Evolutionary conservation across 169 alveolate species (phyloP).

Genomic region (Plasmodium blacklocki): DNA sequence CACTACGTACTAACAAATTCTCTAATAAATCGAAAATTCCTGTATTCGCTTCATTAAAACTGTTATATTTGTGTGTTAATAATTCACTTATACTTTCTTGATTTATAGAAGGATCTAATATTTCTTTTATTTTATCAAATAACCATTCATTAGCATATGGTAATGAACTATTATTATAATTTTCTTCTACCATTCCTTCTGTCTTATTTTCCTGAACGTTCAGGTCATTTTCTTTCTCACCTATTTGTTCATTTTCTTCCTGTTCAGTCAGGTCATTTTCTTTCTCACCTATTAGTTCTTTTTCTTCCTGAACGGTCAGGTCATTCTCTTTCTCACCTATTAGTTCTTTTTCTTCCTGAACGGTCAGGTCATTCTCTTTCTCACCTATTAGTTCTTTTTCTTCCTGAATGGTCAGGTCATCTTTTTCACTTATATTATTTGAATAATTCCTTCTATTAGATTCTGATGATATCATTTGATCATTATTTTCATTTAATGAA

Average conservation of each 20-base stretch:
- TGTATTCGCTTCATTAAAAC: conserved; percentile 63
- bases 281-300: not conserved
- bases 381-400: not conserved
- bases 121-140: conserved; percentile 55
- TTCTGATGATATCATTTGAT: not conserved
- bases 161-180: not conserved
- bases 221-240: not conserved
- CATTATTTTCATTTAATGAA: conserved; percentile 5
- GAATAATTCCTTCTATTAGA: not conserved
- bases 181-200: not conserved
- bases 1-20: conserved; percentile 33
- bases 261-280: not conserved
- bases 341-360: not conserved
- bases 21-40: conserved; percentile 67
- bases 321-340: not conserved
- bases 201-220: not conserved
- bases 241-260: not conserved
- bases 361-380: not conserved
- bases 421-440: not conserved
- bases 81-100: conserved; percentile 62
- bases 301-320: not conserved
- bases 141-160: conserved; percentile 53
- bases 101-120: conserved; percentile 45
- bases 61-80: conserved; percentile 57
- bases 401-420: not conserved